Base-by-base conservation (phyloP, 2,329 filamentous ascomycete species). In the Pseudogymnoascus sp. region DNA sequence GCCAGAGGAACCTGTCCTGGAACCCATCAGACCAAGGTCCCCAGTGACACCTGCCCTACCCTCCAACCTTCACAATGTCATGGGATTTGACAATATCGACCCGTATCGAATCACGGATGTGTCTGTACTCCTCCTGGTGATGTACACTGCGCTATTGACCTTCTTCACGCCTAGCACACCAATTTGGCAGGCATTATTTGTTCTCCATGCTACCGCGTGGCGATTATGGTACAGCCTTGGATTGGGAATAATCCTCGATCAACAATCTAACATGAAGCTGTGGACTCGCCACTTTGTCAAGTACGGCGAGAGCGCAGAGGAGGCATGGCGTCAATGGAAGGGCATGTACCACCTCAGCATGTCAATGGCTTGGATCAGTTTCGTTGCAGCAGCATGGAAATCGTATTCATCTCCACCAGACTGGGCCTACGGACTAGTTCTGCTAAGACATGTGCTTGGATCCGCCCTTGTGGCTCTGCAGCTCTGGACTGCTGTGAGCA, bases 251-350 rank as follows among this genome's bases (percentile, higher is more conserved):
- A 87, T 98, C 66, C 83, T 99, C 60, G 87, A 91, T 71, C 83
- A 85, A 63, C 95, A 99, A 76, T 97, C 93, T 19, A 88, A 89
- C 72, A 86, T 88, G 77, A 98, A 98, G 79, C 87, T 90, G 76
- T 98, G 95, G 92, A 98, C 93, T 14, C 87, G 95, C 25, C 95
- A 99, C 79, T 99, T 98, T 74, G 85, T 99, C 77, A 99, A 99
- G 76, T 97, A 89, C 72, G 95, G 95, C 67, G 95, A 98, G 75
- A 92, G 85, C 66, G 88, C 88, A 2, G 88, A 89, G 66, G 95
- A 98, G 77, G 93, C 93, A 3, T 99, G 95, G 95, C 87, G 89
- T 64, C 93, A 99, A 75, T 99, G 95, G 95, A 98, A 97, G 77
- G 92, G 90, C 34, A 86, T 96, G 72, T 97, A 97, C 72, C 92